phyloP scores from a whole-genome alignment of 2,329 filamentous ascomycete genomes.

The Claviceps purpurea region DNA sequence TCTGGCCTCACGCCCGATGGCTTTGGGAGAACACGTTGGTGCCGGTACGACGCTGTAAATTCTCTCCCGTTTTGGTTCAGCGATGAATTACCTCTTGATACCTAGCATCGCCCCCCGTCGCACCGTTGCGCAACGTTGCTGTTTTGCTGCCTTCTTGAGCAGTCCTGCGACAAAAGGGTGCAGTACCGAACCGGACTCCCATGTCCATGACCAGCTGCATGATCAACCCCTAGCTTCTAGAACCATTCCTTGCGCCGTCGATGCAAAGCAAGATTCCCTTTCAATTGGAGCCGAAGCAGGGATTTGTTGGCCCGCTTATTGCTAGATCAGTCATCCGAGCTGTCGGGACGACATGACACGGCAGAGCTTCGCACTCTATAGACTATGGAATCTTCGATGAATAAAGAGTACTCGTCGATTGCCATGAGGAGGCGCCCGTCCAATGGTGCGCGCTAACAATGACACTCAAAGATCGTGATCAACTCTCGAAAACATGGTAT shows the following conservation, averaged over 20 bases:
- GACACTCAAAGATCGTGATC: background rate
- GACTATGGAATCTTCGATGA: background rate
- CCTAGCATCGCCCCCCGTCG: background rate
- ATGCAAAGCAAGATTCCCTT: background rate
- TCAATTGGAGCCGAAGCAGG: constrained; percentile 1
- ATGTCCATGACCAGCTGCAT: background rate
- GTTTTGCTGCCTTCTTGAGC: background rate
- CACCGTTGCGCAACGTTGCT: background rate
- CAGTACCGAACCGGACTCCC: background rate
- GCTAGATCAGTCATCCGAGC: constrained; percentile 4
- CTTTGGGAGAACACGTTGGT: too few relatives aligned
- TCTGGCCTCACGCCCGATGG: too few relatives aligned
- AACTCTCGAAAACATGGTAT: background rate
- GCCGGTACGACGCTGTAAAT: background rate
- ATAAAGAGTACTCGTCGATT: background rate
- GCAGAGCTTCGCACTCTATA: background rate
- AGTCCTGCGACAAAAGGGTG: background rate
- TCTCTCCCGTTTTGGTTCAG: background rate
- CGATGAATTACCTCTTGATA: background rate
- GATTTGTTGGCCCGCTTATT: constrained; percentile 4
- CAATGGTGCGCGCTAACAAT: background rate
- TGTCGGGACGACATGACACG: constrained; percentile 5
- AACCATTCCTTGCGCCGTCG: background rate
- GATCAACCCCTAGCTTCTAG: background rate
- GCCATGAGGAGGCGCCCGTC: background rate